phyloP scores from a whole-genome alignment of 345 rosid genomes.

The Populus ilicifolia region DNA sequence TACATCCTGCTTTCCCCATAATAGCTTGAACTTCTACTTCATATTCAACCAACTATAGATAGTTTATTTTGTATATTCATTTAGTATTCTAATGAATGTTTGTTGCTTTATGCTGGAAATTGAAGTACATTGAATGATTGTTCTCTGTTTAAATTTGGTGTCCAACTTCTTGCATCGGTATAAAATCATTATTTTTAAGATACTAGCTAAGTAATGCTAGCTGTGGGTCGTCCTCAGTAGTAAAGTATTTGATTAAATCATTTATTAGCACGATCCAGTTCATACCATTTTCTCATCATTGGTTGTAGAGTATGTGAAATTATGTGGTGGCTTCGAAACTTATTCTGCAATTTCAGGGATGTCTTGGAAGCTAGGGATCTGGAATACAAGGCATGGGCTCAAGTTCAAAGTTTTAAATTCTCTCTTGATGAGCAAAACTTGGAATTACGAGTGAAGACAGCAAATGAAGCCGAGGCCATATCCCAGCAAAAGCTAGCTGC shows the following conservation, averaged over 20 bases:
- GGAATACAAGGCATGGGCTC: conserved; percentile 82
- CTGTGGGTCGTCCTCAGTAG: neutral
- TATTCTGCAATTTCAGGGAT: conserved; percentile 47
- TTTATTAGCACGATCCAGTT: neutral
- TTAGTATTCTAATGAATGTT: neutral
- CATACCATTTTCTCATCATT: neutral
- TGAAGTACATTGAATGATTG: neutral
- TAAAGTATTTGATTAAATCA: neutral
- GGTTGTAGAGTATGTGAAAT: neutral
- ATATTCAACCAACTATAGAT: neutral
- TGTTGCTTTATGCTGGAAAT: neutral
- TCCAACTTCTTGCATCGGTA: neutral
- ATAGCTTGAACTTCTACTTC: neutral
- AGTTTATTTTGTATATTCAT: neutral
- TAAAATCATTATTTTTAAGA: neutral
- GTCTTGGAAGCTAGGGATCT: conserved; percentile 60
- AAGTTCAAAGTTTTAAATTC: conserved; percentile 66
- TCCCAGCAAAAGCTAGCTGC: conserved; percentile 94
- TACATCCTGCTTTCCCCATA: neutral
- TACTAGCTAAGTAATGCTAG: neutral
- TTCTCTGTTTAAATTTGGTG: neutral
- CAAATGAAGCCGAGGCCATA: conserved; percentile 93
- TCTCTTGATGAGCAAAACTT: conserved; percentile 83
- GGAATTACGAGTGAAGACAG: conserved; percentile 85
- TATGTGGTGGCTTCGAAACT: conserved; percentile 8